Evolutionary conservation across 2,329 filamentous ascomycete species (phyloP).

Genomic region (Stromatinia cepivora): DNA sequence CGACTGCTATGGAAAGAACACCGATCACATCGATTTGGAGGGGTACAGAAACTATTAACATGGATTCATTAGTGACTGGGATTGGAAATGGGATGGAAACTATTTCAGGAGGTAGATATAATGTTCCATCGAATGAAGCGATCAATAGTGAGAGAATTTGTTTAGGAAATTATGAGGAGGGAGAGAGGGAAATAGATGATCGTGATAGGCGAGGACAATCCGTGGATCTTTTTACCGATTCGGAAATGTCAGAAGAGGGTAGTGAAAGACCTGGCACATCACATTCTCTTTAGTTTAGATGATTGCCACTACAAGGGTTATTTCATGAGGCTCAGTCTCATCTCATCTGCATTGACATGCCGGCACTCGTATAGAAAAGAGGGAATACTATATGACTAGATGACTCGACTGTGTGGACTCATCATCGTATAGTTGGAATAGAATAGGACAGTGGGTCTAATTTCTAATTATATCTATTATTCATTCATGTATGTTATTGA

Average conservation of each 20-base stretch:
- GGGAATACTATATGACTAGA: not conserved
- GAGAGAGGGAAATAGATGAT: not conserved
- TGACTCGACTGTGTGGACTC: slow-evolving; percentile 6
- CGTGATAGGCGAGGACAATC: slow-evolving; percentile 16
- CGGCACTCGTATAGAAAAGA: not conserved
- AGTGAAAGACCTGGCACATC: slow-evolving; percentile 22
- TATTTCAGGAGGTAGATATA: not conserved
- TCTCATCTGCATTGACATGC: not conserved
- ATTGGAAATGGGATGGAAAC: not conserved
- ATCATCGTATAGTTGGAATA: not conserved
- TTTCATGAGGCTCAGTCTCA: not conserved
- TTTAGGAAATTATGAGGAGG: not conserved
- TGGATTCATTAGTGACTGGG: not conserved
- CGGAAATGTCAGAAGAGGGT: slow-evolving; percentile 28
- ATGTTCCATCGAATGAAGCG: not conserved
- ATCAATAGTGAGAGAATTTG: not conserved
- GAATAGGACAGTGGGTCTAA: not conserved
- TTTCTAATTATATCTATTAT: slow-evolving; percentile 1
- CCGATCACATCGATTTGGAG: slow-evolving; percentile 33
- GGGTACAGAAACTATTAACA: slow-evolving; percentile 25
- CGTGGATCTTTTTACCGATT: slow-evolving; percentile 24
- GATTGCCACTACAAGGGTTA: not conserved
- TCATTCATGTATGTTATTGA: not conserved
- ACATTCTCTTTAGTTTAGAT: slow-evolving; percentile 19
- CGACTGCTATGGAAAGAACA: slow-evolving; percentile 32